A percentile compares a stretch with the other conserved stretches of the same genome.
Conservation (phyloP, 75 land plant species). For the Pinus albicaulis region DNA sequence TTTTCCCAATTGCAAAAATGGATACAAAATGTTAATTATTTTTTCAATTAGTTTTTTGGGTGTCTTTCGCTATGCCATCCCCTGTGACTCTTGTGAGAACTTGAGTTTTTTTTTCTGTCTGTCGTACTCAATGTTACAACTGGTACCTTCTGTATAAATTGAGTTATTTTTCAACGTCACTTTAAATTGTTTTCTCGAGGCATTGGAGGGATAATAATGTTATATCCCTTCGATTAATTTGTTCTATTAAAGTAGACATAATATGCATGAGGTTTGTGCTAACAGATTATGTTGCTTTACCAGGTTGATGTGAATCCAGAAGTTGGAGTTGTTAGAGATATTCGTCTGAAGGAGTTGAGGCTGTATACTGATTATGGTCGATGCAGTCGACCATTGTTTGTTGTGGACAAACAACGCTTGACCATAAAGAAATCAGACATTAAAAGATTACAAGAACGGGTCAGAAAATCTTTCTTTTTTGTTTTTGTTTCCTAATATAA, state of each 20-base stretch:
- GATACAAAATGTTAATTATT: too few relatives aligned
- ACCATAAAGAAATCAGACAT: constrained; percentile 92
- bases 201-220: neutral
- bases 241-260: neutral
- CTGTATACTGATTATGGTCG: constrained; percentile 99
- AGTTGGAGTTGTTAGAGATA: constrained; percentile 96
- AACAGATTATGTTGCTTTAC: neutral
- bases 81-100: too few relatives aligned
- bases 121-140: too few relatives aligned
- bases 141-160: too few relatives aligned
- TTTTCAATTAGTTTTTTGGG: too few relatives aligned
- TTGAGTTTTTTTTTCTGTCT: too few relatives aligned
- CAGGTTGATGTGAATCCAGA: constrained; percentile 99
- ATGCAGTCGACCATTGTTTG: constrained; percentile 98
- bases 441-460: constrained; percentile 76
- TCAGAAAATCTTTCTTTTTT: constrained; percentile 14
- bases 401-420: constrained; percentile 93
- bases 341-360: constrained; percentile 85
- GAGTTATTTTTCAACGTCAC: neutral
- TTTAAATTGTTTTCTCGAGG: neutral
- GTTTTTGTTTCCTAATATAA: neutral
- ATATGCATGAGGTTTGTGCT: constrained; percentile 2
- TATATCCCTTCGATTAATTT: too few relatives aligned
- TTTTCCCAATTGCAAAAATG: too few relatives aligned
- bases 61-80: too few relatives aligned